Evolutionary conservation across 2,329 filamentous ascomycete genomes (phyloP).

Genomic region (Camillea tinctor): DNA sequence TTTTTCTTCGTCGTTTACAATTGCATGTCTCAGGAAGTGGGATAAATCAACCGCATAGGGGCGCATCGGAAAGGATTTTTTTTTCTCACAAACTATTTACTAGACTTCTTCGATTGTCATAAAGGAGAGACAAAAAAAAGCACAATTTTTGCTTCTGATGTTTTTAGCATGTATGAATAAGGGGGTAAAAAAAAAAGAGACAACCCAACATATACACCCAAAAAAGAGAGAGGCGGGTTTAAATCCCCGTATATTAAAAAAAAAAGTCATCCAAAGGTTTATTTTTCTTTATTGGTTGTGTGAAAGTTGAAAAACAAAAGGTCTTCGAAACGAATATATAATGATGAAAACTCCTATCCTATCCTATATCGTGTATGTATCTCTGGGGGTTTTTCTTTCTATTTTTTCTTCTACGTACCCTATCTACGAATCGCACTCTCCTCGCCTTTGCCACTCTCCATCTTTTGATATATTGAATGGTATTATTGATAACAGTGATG

Average conservation of each 20-base stretch:
- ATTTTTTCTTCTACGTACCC: too few relatives aligned
- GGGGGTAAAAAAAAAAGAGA: constrained; percentile 16
- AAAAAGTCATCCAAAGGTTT: not conserved
- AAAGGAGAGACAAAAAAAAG: constrained; percentile 26
- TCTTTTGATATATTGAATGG: too few relatives aligned
- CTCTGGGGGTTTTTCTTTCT: too few relatives aligned
- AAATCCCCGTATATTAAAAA: not conserved
- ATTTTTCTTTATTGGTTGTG: too few relatives aligned
- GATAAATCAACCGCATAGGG: constrained; percentile 31
- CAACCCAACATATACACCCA: not conserved
- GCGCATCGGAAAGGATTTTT: constrained; percentile 32
- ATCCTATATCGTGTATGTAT: too few relatives aligned
- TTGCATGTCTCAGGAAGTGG: constrained; percentile 26
- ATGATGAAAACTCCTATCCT: too few relatives aligned
- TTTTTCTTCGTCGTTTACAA: constrained; percentile 17
- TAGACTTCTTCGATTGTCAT: constrained; percentile 25
- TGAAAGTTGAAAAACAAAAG: not conserved
- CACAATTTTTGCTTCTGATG: constrained; percentile 12
- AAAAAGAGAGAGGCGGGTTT: not conserved
- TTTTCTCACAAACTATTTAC: constrained; percentile 11
- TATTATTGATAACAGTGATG: too few relatives aligned
- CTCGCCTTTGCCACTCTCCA: too few relatives aligned
- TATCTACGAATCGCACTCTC: too few relatives aligned
- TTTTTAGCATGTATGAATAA: constrained; percentile 29
- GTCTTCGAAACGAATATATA: too few relatives aligned